Percentiles rank a stretch among this genome's conserved stretches.
These are phyloP conservation scores for Trametes sanguinea DNA, from an alignment of 768 basidiomycete species.

Conservation along the genomic window DNA sequence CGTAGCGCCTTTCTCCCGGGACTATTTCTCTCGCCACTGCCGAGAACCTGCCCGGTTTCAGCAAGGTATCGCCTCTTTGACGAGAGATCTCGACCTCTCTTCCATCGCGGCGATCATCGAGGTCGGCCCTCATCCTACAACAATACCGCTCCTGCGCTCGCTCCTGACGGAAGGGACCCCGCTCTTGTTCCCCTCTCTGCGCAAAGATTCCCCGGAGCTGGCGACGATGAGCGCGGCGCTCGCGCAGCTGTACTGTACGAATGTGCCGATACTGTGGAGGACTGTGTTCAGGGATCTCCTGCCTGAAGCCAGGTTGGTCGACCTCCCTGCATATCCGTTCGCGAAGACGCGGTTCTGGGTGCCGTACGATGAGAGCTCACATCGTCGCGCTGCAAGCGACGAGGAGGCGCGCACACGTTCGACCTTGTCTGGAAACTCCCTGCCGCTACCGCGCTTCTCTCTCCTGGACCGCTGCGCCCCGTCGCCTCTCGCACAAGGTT, in stretches of 20 bases:
- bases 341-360: constrained; percentile 59
- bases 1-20: constrained; percentile 43
- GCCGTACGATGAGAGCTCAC: constrained; percentile 39
- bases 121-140: constrained; percentile 62
- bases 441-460: constrained; percentile 19
- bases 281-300: constrained; percentile 50
- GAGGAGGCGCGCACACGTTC: neutral
- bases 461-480: neutral
- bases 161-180: constrained; percentile 31
- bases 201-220: constrained; percentile 47
- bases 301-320: constrained; percentile 41
- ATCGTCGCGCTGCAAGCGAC: neutral
- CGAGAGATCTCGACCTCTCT: constrained; percentile 30
- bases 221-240: constrained; percentile 48
- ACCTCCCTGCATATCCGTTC: constrained; percentile 68
- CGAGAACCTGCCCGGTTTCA: constrained; percentile 58
- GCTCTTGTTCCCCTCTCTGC: constrained; percentile 52
- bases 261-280: constrained; percentile 53
- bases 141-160: constrained; percentile 53
- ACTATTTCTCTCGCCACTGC: constrained; percentile 64
- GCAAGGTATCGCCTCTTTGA: constrained; percentile 47
- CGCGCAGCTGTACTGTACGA: constrained; percentile 48
- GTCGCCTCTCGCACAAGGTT: neutral
- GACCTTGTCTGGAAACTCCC: neutral
- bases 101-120: constrained; percentile 58